Evolutionary conservation across 768 basidiomycete species (phyloP).

Genomic region (Agaricus blazei): DNA sequence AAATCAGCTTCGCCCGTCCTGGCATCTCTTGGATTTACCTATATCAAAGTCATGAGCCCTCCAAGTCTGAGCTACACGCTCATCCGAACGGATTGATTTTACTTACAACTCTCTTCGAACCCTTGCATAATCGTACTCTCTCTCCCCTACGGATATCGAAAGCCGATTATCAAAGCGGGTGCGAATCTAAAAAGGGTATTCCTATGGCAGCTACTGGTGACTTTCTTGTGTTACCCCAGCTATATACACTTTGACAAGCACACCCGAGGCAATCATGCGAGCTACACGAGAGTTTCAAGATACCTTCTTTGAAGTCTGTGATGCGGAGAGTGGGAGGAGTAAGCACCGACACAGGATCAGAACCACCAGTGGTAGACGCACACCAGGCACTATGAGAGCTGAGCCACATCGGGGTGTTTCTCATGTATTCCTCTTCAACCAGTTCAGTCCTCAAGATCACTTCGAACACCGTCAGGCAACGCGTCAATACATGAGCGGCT

Average conservation of each 20-base stretch:
- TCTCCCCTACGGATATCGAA: slow-evolving; percentile 8
- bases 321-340: slow-evolving; percentile 18
- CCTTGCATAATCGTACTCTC: slow-evolving; percentile 44
- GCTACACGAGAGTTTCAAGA: slow-evolving; percentile 61
- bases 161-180: slow-evolving; percentile 13
- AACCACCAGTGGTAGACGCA: no score
- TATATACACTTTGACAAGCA: slow-evolving; percentile 74
- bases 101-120: slow-evolving; percentile 51
- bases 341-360: no score
- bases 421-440: no score
- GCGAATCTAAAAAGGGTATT: slow-evolving; percentile 36
- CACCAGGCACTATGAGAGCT: no score
- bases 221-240: slow-evolving; percentile 70
- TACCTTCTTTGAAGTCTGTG: slow-evolving; percentile 32
- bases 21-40: slow-evolving; percentile 39
- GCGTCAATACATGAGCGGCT: no score
- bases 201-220: slow-evolving; percentile 50
- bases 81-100: slow-evolving; percentile 86
- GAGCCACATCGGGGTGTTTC: no score
- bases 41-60: slow-evolving; percentile 56
- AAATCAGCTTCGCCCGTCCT: slow-evolving; percentile 58
- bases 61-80: slow-evolving; percentile 83
- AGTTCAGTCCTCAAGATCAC: no score
- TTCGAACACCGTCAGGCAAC: no score
- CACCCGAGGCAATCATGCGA: slow-evolving; percentile 43